Evolutionary conservation across 208 protist genomes (phyloP), one percentile per base, ranked within the genome.

Genomic region (Crithidia fasciculata): DNA sequence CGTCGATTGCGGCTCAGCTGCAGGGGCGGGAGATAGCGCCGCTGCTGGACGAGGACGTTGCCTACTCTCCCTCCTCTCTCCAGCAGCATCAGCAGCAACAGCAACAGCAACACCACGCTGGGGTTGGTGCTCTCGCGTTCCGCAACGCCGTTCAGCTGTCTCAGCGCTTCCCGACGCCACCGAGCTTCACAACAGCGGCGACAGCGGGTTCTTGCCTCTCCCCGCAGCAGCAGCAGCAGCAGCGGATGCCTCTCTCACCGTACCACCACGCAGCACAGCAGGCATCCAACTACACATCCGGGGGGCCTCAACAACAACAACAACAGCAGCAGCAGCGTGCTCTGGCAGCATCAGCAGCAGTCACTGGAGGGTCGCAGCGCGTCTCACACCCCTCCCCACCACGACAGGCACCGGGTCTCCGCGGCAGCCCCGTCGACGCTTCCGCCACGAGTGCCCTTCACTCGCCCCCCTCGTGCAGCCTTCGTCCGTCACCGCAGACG

Each of bases 1-100:
- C 72, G 50, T 78, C 72, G 9, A 78, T 78, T 43, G 72, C 72
- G 39, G 41, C 65, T 3, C 72, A 72, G 28, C 65, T 78, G 37
- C 72, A 78, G n/a, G 59, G 65, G 3, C 62, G 55, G 5, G 63
- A 69, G 28, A 9, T 68, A n/a, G 18, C 16, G 28, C 39, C 40
- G 36, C 43, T 54, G 8, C 62, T 70, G 43, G 53, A 63, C 1
- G 16, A 13, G 7, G 3, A 18, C 10, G 39, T 3, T 19, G 47
- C 9, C 28, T 12, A 15, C 8, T 2, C 5, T 28, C 2, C 4
- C n/a, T 36, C 13, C 3, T 50, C 12, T 5, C 5, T 37, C 9
- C 36, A 2, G 0, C 45, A 49, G 41, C 52, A 57, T 4, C 50
- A 69, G 3, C 66, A 47, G 52, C 66, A 60, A n/a, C 54, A 71